Percentiles rank a stretch among this genome's conserved stretches.
phyloP scores from a whole-genome alignment of 2,329 filamentous ascomycete genomes.

The Colletotrichum incanum region DNA sequence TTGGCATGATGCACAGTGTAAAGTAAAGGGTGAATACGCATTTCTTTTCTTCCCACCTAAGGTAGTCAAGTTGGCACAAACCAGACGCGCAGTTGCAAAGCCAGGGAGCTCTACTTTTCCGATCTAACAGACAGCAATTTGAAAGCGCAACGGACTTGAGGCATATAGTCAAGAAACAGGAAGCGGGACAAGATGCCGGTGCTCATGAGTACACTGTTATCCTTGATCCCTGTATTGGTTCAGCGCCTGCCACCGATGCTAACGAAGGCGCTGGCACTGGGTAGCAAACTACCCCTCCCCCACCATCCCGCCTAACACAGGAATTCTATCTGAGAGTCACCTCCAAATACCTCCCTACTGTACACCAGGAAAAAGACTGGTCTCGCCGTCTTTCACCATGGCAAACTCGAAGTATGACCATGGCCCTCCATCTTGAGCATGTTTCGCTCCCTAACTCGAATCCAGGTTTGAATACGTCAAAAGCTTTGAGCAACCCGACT shows the following conservation, averaged over 20 bases:
- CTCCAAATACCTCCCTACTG: background rate
- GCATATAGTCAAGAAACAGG: background rate
- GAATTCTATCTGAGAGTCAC: slow-evolving; percentile 9
- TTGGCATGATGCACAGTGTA: background rate
- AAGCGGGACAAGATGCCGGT: background rate
- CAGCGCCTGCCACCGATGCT: background rate
- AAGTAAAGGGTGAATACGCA: background rate
- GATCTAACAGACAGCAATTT: background rate
- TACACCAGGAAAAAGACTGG: background rate
- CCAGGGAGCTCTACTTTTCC: background rate
- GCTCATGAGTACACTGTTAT: background rate
- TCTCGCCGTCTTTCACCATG: slow-evolving; percentile 54
- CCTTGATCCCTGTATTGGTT: slow-evolving; percentile 1
- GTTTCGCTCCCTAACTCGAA: slow-evolving; percentile 23
- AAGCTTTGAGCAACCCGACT: slow-evolving; percentile 86
- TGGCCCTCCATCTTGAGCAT: background rate
- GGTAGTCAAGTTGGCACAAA: background rate
- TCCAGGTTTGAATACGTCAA: slow-evolving; percentile 94
- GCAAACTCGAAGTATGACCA: slow-evolving; percentile 68
- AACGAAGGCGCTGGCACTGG: slow-evolving; percentile 8
- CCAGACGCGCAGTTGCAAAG: background rate
- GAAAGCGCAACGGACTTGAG: background rate
- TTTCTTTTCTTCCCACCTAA: background rate
- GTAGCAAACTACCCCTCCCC: slow-evolving; percentile 41
- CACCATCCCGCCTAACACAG: slow-evolving; percentile 37